Conservation (phyloP, 495 filamentous ascomycete species). For the Podospora australis region DNA sequence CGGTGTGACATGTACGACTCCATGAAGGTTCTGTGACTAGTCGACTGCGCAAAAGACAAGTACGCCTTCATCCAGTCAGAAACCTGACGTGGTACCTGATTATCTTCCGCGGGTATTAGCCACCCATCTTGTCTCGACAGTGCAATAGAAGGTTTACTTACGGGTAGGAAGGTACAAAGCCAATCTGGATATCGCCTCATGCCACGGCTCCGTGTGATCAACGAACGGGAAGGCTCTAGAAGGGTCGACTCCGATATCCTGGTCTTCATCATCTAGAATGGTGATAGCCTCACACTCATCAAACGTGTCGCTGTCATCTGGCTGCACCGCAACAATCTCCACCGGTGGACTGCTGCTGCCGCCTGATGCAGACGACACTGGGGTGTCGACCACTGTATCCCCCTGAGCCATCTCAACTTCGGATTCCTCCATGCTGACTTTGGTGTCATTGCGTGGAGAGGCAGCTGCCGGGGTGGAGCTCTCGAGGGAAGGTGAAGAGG, state of each 20-base stretch:
- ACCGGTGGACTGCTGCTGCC: conserved; percentile 34
- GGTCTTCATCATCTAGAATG: conserved; percentile 16
- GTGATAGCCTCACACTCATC: conserved; percentile 14
- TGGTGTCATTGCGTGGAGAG: conserved; percentile 22
- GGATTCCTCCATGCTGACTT: conserved; percentile 36
- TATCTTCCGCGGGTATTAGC: conserved; percentile 33
- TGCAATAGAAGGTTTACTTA: conserved; percentile 18
- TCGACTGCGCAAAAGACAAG: conserved; percentile 24
- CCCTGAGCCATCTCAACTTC: conserved; percentile 32
- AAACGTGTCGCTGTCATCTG: conserved; percentile 29
- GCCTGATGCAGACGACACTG: conserved; percentile 32
- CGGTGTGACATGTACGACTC: conserved; percentile 34
- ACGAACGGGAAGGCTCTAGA: conserved; percentile 36
- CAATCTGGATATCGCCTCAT: conserved; percentile 31
- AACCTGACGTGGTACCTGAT: conserved; percentile 32
- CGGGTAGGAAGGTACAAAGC: conserved; percentile 33
- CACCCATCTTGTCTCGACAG: conserved; percentile 6
- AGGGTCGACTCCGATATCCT: conserved; percentile 21
- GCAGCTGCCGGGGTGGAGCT: conserved; percentile 15
- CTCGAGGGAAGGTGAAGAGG: conserved; percentile 36
- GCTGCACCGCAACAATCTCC: conserved; percentile 25
- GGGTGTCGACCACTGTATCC: conserved; percentile 18
- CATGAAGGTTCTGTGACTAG: conserved; percentile 16
- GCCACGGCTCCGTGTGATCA: conserved; percentile 29
- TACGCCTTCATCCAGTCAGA: conserved; percentile 40